These are phyloP conservation scores for Psilocybe azurescens DNA, from an alignment of 768 basidiomycete genomes.

Conservation along the genomic window DNA sequence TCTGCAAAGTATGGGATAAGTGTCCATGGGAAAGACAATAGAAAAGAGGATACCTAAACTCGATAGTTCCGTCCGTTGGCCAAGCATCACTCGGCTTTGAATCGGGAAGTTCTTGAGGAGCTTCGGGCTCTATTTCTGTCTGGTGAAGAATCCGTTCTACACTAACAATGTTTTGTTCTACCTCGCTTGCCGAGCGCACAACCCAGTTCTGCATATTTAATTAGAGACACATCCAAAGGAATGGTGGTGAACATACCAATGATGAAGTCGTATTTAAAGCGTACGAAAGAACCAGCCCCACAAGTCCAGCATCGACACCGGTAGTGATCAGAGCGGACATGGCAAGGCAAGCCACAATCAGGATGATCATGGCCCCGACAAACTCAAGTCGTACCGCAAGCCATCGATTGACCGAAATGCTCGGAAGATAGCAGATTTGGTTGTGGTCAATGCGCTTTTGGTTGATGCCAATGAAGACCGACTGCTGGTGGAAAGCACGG, in stretches of 20 bases:
- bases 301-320: slow-evolving; percentile 85
- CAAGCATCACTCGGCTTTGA: slow-evolving; percentile 59
- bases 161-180: slow-evolving; percentile 90
- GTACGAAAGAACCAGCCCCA: slow-evolving; percentile 86
- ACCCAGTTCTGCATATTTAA: slow-evolving; percentile 69
- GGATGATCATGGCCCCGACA: slow-evolving; percentile 81
- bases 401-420: slow-evolving; percentile 83
- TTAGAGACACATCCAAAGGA: background rate
- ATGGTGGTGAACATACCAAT: slow-evolving; percentile 48
- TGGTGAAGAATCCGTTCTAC: slow-evolving; percentile 90
- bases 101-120: slow-evolving; percentile 70
- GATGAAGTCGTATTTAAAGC: slow-evolving; percentile 85
- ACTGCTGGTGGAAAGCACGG: slow-evolving; percentile 77
- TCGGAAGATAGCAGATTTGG: slow-evolving; percentile 77
- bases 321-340: slow-evolving; percentile 74
- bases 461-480: slow-evolving; percentile 69
- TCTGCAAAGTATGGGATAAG: slow-evolving; percentile 35
- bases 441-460: slow-evolving; percentile 83
- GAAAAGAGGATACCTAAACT: slow-evolving; percentile 62
- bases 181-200: slow-evolving; percentile 83
- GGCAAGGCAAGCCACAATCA: slow-evolving; percentile 70
- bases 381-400: slow-evolving; percentile 85
- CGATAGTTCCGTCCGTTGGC: slow-evolving; percentile 77
- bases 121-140: slow-evolving; percentile 74
- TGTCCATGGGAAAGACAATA: slow-evolving; percentile 1